A percentile compares a stretch with the other conserved stretches of the same genome.
These are phyloP conservation scores for Alternaria sp. DNA, from an alignment of 2,329 filamentous ascomycete species.

Conservation along the genomic window DNA sequence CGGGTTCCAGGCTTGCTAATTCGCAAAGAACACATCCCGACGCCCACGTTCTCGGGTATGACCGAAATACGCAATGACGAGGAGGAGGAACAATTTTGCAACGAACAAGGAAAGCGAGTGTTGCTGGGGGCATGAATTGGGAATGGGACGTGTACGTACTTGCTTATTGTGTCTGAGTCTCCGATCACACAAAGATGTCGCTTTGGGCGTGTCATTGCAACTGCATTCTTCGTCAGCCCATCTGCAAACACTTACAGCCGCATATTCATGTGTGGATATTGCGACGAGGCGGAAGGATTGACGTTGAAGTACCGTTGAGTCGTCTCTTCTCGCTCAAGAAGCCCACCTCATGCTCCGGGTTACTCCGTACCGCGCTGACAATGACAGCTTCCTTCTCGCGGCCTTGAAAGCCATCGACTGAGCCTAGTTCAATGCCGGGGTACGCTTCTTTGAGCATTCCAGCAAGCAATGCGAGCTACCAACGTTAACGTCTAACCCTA, in stretches of 20 bases:
- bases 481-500: slow-evolving; percentile 19
- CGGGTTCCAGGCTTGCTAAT: slow-evolving; percentile 12
- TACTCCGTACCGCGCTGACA: slow-evolving; percentile 93
- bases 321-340: slow-evolving; percentile 92
- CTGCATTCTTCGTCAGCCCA: slow-evolving; percentile 57
- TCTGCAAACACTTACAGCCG: slow-evolving; percentile 3
- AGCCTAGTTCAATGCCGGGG: slow-evolving; percentile 90
- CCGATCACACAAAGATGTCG: slow-evolving; percentile 90
- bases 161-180: slow-evolving; percentile 90
- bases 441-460: slow-evolving; percentile 79
- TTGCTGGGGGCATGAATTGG: slow-evolving; percentile 11
- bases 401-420: slow-evolving; percentile 96
- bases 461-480: slow-evolving; percentile 77
- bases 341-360: slow-evolving; percentile 84
- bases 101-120: slow-evolving; percentile 2
- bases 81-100: slow-evolving; percentile 3
- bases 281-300: slow-evolving; percentile 4
- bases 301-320: slow-evolving; percentile 76
- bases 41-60: slow-evolving; percentile 23
- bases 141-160: slow-evolving; percentile 63
- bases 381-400: slow-evolving; percentile 96
- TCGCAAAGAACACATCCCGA: slow-evolving; percentile 18
- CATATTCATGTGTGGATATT: slow-evolving; percentile 3
- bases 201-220: slow-evolving; percentile 95
- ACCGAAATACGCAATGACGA: slow-evolving; percentile 5